Evolutionary conservation across 1,139 yeast genomes (phyloP), one percentile per base, ranked within the genome.

Genomic region (Geotrichum klebahnii): DNA sequence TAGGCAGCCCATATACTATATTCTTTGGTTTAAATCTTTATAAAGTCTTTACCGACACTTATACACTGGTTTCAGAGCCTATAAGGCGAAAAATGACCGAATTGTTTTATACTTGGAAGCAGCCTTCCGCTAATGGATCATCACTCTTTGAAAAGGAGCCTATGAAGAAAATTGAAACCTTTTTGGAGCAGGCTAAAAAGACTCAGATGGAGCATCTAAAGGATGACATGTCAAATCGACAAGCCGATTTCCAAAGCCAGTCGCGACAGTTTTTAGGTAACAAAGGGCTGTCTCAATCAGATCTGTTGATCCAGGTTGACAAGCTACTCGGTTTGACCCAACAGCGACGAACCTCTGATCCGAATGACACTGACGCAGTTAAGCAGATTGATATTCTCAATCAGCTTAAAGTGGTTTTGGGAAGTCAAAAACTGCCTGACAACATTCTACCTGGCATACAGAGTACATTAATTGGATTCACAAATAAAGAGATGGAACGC

Each of bases 71-170:
- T 36, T 83, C 81, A 60, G 95, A 88, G 59, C 69, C 75, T n/a
- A 78, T 82, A 16, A 76, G 97, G 57, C 75, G 77, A 48, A 85
- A 84, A 66, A 71, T 94, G 65, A 81, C 80, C 51, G 83, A 82
- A 57, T 70, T 94, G 57, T 90, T 86, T 68, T 82, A 81, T 62
- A 86, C 96, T 12, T 94, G 99, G 99, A 83, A 85, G 71, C 66
- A 76, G 46, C 87, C 94, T 2, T 44, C 51, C 2, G 47, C 55
- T 3, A 49, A 31, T 24, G 55, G 55, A 6, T 33, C 44, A 4
- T 37, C 48, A 5, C 71, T 92, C 46, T 90, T 92, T 65, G 85
- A 89, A 12, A 72, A 72, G 33, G 83, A 79, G 14, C 85, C 86
- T 44, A 72, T 90, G 58, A 80, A 78, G 38, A 79, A 77, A 61